These are phyloP conservation scores for Leptoxyphium fumago DNA, from an alignment of 2,329 filamentous ascomycete genomes.

Conservation along the genomic window DNA sequence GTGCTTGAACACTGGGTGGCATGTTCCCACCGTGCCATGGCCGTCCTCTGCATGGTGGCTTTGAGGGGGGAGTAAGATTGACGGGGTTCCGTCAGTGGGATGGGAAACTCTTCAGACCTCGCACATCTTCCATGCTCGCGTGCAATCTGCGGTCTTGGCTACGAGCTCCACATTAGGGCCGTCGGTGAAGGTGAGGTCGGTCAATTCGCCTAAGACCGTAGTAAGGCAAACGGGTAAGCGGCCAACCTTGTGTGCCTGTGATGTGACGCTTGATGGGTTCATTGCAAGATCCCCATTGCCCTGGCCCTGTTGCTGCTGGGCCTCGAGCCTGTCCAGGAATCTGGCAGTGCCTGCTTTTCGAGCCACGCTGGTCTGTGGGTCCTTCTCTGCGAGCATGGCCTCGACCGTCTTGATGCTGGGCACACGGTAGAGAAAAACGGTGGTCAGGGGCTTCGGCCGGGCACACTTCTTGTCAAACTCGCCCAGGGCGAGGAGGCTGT, in stretches of 20 bases:
- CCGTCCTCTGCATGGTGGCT: too few species aligned
- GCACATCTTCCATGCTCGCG: constrained; percentile 11
- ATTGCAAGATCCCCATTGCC: not conserved
- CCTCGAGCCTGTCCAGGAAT: constrained; percentile 7
- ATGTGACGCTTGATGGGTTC: not conserved
- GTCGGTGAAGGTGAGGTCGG: constrained; percentile 10
- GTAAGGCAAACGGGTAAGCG: constrained; percentile 16
- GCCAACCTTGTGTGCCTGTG: constrained; percentile 5
- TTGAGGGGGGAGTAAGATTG: too few species aligned
- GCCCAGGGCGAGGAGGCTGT: constrained; percentile 14
- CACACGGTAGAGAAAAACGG: constrained; percentile 18
- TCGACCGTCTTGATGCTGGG: constrained; percentile 9
- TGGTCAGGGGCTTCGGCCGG: constrained; percentile 11
- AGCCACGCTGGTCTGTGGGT: constrained; percentile 1
- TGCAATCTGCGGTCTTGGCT: constrained; percentile 11
- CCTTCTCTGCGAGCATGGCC: constrained; percentile 4
- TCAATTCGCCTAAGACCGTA: constrained; percentile 13
- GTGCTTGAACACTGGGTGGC: too few species aligned
- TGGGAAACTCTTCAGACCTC: constrained; percentile 6
- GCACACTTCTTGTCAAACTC: constrained; percentile 18
- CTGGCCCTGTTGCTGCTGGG: not conserved
- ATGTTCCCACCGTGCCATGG: too few species aligned
- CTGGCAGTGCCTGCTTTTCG: constrained; percentile 2
- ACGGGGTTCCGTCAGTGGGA: too few species aligned
- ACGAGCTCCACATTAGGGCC: constrained; percentile 6